Percentiles rank a stretch among this genome's conserved stretches.
Conservation (phyloP, 2,329 filamentous ascomycete genomes). For the Penicillium expansum region DNA sequence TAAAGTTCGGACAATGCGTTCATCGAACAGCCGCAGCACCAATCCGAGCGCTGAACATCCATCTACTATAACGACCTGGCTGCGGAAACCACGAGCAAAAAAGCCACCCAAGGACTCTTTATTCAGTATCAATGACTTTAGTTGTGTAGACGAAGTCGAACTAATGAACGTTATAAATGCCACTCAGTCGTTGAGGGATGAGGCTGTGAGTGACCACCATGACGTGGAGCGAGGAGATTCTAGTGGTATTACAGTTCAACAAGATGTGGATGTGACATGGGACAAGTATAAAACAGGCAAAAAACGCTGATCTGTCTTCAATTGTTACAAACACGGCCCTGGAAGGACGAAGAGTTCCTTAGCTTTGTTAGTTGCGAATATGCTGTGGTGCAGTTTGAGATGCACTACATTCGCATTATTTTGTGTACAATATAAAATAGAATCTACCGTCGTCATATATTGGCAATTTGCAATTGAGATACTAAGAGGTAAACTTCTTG, state of each 20-base stretch:
- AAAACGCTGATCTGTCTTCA: neutral
- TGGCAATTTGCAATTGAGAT: neutral
- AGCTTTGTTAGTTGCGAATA: neutral
- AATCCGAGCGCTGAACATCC: neutral
- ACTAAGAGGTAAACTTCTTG: neutral
- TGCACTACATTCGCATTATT: neutral
- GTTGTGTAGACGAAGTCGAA: neutral
- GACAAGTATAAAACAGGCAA: neutral
- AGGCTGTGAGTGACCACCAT: neutral
- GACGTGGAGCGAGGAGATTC: neutral
- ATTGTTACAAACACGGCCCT: neutral
- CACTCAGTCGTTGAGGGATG: neutral
- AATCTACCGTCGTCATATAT: neutral
- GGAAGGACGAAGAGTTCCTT: neutral
- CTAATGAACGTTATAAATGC: neutral
- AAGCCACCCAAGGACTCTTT: neutral
- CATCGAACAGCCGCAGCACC: neutral
- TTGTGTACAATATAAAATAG: neutral
- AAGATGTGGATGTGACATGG: constrained; percentile 1
- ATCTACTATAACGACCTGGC: neutral
- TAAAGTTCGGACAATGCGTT: neutral
- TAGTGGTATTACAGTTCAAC: neutral
- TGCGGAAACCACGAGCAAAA: neutral
- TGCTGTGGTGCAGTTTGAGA: too few relatives aligned
- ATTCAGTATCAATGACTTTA: neutral